These are phyloP conservation scores for Barbarea vulgaris DNA, from an alignment of 345 rosid species.

Conservation along the genomic window DNA sequence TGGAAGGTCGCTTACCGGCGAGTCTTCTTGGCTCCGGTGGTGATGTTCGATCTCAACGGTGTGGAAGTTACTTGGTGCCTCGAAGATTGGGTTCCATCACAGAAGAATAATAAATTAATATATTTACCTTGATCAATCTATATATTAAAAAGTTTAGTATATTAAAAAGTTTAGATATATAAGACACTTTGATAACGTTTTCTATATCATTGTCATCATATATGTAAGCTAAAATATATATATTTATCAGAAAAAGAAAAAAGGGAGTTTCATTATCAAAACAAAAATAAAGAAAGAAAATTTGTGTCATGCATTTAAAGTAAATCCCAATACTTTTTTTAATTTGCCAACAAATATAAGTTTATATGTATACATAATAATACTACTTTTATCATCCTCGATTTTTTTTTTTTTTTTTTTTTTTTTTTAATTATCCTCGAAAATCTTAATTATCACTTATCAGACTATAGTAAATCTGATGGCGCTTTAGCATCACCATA, in stretches of 20 bases:
- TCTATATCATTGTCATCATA: neutral
- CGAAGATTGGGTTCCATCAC: constrained; percentile 24
- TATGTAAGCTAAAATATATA: neutral
- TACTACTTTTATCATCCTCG: neutral
- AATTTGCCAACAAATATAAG: neutral
- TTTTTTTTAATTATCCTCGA: neutral
- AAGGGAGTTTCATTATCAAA: neutral
- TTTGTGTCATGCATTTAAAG: neutral
- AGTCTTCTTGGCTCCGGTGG: constrained; percentile 16
- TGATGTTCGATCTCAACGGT: constrained; percentile 26
- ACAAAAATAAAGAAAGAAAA: too few species aligned
- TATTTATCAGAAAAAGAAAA: too few species aligned
- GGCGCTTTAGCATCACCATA: neutral
- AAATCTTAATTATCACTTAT: neutral
- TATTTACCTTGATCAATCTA: neutral
- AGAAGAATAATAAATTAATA: constrained; percentile 17
- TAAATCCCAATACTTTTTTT: neutral
- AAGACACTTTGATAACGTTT: neutral
- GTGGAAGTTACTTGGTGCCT: constrained; percentile 23
- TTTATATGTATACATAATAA: neutral
- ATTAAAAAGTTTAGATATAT: neutral
- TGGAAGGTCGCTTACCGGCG: constrained; percentile 35
- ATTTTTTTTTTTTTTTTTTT: too few species aligned
- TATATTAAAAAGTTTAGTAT: neutral
- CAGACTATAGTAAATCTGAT: neutral